Conservation (phyloP, 1,284 basidiomycete species). For the Rhodotorula sp. region DNA sequence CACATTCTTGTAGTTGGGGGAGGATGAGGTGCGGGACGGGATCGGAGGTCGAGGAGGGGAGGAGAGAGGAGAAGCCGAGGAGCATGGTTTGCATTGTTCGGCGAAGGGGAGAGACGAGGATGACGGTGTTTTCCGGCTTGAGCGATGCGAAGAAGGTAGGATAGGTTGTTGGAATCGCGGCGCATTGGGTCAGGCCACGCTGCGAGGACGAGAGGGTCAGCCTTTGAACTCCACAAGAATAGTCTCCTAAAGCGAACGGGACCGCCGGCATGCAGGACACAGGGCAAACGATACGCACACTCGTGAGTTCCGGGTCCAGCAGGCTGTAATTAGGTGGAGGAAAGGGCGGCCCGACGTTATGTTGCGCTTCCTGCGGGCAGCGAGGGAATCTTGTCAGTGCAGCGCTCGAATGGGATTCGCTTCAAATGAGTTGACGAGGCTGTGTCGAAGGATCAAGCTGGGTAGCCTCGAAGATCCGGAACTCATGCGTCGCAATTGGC, state of each 20-base stretch:
- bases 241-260: background rate
- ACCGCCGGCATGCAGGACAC: too few species aligned
- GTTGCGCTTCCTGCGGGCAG: conserved; percentile 19
- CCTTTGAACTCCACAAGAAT: background rate
- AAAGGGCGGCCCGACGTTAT: conserved; percentile 26
- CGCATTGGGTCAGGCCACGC: conserved; percentile 25
- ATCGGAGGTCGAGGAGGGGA: conserved; percentile 4
- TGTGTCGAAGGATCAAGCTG: background rate
- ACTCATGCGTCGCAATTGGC: too few species aligned
- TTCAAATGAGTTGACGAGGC: too few species aligned
- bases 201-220: background rate
- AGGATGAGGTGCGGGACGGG: conserved; percentile 23
- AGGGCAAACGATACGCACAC: background rate
- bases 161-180: conserved; percentile 22
- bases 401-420: too few species aligned
- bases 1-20: conserved; percentile 37
- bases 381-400: background rate
- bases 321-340: conserved; percentile 23
- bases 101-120: conserved; percentile 29
- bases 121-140: conserved; percentile 16
- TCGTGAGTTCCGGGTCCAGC: conserved; percentile 25
- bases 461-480: background rate
- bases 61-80: conserved; percentile 24
- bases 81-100: conserved; percentile 36
- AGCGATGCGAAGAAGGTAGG: conserved; percentile 31